Percentiles rank a stretch among this genome's conserved stretches.
phyloP scores from a whole-genome alignment of 2,329 filamentous ascomycete species.

The Colletotrichum orchidophilum region DNA sequence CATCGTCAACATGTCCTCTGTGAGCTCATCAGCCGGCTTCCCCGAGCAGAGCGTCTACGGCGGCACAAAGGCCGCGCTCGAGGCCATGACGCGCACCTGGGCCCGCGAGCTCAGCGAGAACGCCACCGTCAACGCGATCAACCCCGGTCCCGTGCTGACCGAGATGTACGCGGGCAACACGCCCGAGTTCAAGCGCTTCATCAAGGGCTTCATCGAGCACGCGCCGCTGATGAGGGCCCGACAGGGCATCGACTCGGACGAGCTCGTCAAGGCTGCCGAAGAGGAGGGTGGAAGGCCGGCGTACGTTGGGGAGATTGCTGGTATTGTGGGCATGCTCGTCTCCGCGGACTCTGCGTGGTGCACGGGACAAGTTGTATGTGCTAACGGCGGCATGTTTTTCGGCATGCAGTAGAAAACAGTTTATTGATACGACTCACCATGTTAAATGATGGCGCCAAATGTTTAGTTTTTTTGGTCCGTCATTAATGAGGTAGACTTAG shows the following conservation, averaged over 20 bases:
- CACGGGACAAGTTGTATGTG: conserved; percentile 82
- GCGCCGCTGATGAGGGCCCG: conserved; percentile 72
- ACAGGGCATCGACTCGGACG: conserved; percentile 68
- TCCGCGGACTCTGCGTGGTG: conserved; percentile 77
- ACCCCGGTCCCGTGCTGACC: conserved; percentile 64
- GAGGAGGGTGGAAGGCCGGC: conserved; percentile 67
- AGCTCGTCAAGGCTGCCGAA: conserved; percentile 67
- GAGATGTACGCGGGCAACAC: conserved; percentile 60
- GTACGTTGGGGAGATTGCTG: conserved; percentile 77
- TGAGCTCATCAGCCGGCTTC: conserved; percentile 63
- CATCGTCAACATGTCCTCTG: conserved; percentile 65
- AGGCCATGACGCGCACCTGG: conserved; percentile 69
- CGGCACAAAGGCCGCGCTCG: conserved; percentile 66
- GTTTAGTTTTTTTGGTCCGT: background rate
- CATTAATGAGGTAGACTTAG: conserved; percentile 17
- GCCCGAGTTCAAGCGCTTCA: conserved; percentile 52
- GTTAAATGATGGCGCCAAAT: background rate
- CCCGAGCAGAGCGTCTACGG: conserved; percentile 66
- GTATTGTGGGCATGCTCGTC: conserved; percentile 80
- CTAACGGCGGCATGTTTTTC: conserved; percentile 77
- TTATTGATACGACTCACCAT: background rate
- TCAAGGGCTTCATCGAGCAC: conserved; percentile 55
- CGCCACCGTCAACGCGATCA: conserved; percentile 66
- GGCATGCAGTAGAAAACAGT: conserved; percentile 40
- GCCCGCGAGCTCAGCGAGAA: conserved; percentile 63